Conservation (phyloP, 352 stramenopile genomes). For the Aphanomyces astaci region DNA sequence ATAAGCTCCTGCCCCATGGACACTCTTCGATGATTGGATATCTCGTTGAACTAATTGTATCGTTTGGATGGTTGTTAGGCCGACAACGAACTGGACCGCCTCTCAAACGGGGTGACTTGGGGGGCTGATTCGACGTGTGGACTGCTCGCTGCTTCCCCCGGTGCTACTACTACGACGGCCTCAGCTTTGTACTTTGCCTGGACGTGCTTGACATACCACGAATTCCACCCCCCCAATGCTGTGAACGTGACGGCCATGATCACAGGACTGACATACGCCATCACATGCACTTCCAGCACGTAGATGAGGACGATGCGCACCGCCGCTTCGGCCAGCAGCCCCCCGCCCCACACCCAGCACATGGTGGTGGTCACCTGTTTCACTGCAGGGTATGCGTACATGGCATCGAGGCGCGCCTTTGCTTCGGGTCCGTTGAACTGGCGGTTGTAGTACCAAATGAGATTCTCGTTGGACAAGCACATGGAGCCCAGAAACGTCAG, state of each 20-base stretch:
- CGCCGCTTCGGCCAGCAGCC: not conserved
- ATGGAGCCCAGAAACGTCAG: not conserved
- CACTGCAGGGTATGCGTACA: not conserved
- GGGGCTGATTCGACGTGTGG: too few relatives aligned
- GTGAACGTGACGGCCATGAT: not conserved
- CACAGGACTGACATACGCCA: not conserved
- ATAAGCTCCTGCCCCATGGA: too few relatives aligned
- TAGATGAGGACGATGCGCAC: not conserved
- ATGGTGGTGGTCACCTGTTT: not conserved
- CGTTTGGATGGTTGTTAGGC: too few relatives aligned
- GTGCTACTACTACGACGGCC: too few relatives aligned
- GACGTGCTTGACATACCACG: not conserved
- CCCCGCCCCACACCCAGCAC: constrained; percentile 8
- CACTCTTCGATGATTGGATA: too few relatives aligned
- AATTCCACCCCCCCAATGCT: not conserved
- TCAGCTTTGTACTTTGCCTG: not conserved
- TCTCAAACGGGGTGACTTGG: too few relatives aligned
- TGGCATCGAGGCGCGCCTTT: not conserved
- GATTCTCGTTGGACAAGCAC: not conserved
- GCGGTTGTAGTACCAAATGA: constrained; percentile 15
- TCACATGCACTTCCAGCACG: not conserved
- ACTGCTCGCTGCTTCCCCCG: too few relatives aligned
- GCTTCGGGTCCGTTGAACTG: constrained; percentile 3
- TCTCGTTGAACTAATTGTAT: too few relatives aligned
- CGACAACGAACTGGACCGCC: too few relatives aligned